Conservation (phyloP, 352 stramenopile species). For the Pythium pyrilobum region DNA sequence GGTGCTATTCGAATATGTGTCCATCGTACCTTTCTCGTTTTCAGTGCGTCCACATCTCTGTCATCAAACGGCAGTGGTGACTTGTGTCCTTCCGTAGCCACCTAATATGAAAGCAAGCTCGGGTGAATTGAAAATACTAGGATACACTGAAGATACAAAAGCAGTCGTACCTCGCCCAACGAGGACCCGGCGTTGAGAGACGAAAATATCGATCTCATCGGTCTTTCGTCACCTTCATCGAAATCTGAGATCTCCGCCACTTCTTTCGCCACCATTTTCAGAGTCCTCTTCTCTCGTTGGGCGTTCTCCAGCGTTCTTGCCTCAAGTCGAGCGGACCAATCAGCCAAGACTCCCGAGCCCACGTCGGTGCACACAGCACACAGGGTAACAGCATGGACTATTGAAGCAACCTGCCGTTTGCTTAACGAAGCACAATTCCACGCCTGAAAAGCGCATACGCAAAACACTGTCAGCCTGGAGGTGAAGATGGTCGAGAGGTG, state of each 20-base stretch:
- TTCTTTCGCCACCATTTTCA: background rate
- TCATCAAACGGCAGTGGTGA: no score
- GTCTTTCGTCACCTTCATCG: no score
- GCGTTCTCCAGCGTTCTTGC: constrained; percentile 1
- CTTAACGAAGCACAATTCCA: constrained; percentile 66
- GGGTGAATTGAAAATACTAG: no score
- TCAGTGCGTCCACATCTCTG: no score
- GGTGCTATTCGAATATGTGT: no score
- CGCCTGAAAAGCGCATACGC: constrained; percentile 2
- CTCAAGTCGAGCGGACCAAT: constrained; percentile 5
- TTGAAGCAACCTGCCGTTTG: constrained; percentile 30
- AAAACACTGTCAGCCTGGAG: background rate
- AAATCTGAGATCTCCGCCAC: background rate
- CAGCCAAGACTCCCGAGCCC: background rate
- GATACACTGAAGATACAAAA: no score
- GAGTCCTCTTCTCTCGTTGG: constrained; percentile 8
- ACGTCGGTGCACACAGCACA: constrained; percentile 25
- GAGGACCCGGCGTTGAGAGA: no score
- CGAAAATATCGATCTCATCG: no score
- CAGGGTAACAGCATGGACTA: constrained; percentile 34
- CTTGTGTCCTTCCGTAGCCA: no score
- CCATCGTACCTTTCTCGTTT: no score
- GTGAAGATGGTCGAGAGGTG: background rate
- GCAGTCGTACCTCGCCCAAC: no score
- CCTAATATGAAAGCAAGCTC: no score